Evolutionary conservation across 2,329 filamentous ascomycete species (phyloP), one percentile per base, ranked within the genome.

Genomic region (Knufia petricola): DNA sequence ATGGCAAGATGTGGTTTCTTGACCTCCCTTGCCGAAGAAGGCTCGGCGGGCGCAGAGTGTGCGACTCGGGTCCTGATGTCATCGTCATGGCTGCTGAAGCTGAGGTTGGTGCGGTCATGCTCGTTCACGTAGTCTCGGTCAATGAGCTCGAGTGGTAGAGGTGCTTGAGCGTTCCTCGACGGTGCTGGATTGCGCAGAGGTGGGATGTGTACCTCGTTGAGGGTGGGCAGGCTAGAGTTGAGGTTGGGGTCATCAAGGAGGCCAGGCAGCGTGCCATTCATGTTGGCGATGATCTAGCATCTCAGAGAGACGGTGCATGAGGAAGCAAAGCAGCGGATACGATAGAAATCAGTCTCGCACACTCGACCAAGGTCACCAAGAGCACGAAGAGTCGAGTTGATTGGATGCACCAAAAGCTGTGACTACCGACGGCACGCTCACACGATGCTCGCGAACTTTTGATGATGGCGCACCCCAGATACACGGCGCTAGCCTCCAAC

Each of bases 111-210:
- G 46, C 24, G 46, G 34, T 32, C 47, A 26, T 45, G 62, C 61
- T 28, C 61, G 54, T 63, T 65, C 34, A 65, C 55, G 41, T 64
- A 64, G 51, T 67, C 63, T 63, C 34, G 59, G 58, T 43, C 55
- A 46, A 46, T 59, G 55, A 70, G 70, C 53, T 73, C 70, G 42
- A 73, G 63, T 19, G 69, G 68, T 15, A 64, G 64, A n/a, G 69
- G 68, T 31, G 63, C 59, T 46, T 64, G 68, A 51, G 67, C 61
- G 31, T 61, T 62, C 31, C 65, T 65, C 12, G 67, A 65, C 19
- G 68, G 67, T 17, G 66, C 64, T 10, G 69, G 69, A 53, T 71
- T 66, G 26, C 69, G 70, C 19, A 74, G 63, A 46, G 71, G 70
- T 52, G 71, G 65, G 43, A 74, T 73, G 50, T 66, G 68, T 44